A percentile compares a stretch with the other conserved stretches of the same genome.
Evolutionary conservation across 148 eudicot genomes (phyloP).

Genomic region (Beta vulgaris): DNA sequence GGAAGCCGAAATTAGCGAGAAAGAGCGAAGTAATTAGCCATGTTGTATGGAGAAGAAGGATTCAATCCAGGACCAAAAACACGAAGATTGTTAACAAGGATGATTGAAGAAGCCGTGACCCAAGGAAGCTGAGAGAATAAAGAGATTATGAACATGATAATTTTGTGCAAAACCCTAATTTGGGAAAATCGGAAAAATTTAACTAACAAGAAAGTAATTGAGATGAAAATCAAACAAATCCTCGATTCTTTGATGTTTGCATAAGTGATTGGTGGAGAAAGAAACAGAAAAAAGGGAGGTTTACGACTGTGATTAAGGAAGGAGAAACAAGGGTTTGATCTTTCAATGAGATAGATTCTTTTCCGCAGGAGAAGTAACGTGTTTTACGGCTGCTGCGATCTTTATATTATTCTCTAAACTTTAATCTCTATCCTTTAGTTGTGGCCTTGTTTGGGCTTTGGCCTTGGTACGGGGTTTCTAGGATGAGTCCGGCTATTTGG

Average conservation of each 20-base stretch:
- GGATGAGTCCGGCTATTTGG: too few relatives aligned
- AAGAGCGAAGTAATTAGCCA: constrained; percentile 57
- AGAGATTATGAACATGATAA: constrained; percentile 43
- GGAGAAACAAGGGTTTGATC: too few relatives aligned
- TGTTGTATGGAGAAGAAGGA: constrained; percentile 66
- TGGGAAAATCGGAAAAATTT: neutral
- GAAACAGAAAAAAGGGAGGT: neutral
- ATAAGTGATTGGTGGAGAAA: constrained; percentile 15
- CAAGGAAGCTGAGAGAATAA: constrained; percentile 23
- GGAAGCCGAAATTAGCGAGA: constrained; percentile 49
- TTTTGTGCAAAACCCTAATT: constrained; percentile 29
- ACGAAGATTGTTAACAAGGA: constrained; percentile 49
- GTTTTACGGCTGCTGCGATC: too few relatives aligned
- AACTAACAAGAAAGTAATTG: neutral
- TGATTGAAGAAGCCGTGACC: constrained; percentile 33
- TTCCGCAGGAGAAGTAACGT: too few relatives aligned
- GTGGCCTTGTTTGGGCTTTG: too few relatives aligned
- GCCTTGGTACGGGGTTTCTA: too few relatives aligned
- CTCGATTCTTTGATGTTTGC: constrained; percentile 26
- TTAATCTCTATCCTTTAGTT: too few relatives aligned
- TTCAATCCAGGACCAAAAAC: constrained; percentile 85
- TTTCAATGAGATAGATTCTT: too few relatives aligned
- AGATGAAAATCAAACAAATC: constrained; percentile 26
- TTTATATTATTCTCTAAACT: too few relatives aligned
- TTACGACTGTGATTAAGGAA: neutral